Percentiles rank a stretch among this genome's conserved stretches.
These are phyloP conservation scores for Malus orientalis DNA, from an alignment of 306 rosid species.

Conservation along the genomic window DNA sequence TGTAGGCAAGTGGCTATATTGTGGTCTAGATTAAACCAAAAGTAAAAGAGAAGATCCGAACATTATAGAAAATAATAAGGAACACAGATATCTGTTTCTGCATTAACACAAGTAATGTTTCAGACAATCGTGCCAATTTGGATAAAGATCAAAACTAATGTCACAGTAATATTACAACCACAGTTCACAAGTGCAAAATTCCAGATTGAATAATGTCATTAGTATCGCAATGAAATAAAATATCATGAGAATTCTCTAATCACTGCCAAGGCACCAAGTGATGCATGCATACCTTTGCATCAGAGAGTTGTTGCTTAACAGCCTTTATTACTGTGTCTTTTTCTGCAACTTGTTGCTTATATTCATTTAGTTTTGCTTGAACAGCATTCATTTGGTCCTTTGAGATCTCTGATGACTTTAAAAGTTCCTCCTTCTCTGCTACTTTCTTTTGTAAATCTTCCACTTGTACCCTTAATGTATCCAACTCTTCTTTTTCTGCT, in stretches of 20 bases:
- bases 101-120: background rate
- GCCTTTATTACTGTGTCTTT: conserved; percentile 62
- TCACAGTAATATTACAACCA: background rate
- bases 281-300: conserved; percentile 58
- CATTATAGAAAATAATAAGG: background rate
- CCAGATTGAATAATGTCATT: background rate
- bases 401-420: conserved; percentile 61
- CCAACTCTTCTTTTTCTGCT: conserved; percentile 66
- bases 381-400: conserved; percentile 49
- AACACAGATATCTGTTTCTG: background rate
- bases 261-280: background rate
- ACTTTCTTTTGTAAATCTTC: conserved; percentile 65
- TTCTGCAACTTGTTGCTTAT: conserved; percentile 55
- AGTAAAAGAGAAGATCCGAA: background rate
- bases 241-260: background rate
- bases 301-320: conserved; percentile 63
- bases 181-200: conserved; percentile 4
- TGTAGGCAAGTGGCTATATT: background rate
- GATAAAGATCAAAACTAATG: background rate
- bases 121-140: background rate
- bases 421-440: conserved; percentile 65
- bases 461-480: conserved; percentile 57
- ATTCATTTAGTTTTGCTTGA: conserved; percentile 47
- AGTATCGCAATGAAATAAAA: background rate
- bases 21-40: background rate